Evolutionary conservation across 108 stramenopile species (phyloP), one percentile per base, ranked within the genome.

Genomic region (Nannochloropsis salina): DNA sequence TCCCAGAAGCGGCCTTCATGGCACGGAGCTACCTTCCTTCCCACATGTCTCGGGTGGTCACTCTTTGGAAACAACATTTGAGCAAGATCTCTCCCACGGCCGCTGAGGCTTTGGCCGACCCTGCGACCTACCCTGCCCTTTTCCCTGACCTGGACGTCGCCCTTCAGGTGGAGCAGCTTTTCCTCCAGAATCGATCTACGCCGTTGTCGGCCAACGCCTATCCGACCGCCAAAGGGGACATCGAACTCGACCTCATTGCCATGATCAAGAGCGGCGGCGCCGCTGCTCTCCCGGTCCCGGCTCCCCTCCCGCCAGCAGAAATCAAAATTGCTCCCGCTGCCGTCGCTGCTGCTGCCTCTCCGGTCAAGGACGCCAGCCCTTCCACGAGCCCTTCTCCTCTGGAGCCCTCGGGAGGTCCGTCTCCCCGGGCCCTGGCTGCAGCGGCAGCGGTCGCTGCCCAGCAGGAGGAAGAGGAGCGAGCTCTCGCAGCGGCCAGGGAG

Each of bases 1-100:
- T 97, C n/a, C 97, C 99, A 1, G 98, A 98, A 89, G 98, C 99
- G 51, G 98, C 98, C 12, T 94, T 99, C 92, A 95, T 99, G 90
- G 97, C 95, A 42, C 94, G 99, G 51, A 98, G 98, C 9, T 98
- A 97, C 89, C 90, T 96, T 44, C 99, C 99, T 15, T 97, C 96
- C 8, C 90, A 93, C 42, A 93, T 98, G 84, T 92, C 96, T 9
- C 93, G 95, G 82, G 93, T 96, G 83, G 96, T 98, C 5, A 92
- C 90, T 11, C 84, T 97, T 20, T 99, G 99, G 99, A 97, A 95
- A 89, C 87, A 91, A 80, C 96, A 97, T 87, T 92, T 99, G 42
- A 15, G 20, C 83, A 42, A 41, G 43, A 31, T 42, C 3, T 21
- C 51, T 42, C 80, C 47, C 18, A 9, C 86, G 92, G 41, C 97